Base-by-base conservation (phyloP, 257 asterid genomes). In the Fraxinus pennsylvanica region DNA sequence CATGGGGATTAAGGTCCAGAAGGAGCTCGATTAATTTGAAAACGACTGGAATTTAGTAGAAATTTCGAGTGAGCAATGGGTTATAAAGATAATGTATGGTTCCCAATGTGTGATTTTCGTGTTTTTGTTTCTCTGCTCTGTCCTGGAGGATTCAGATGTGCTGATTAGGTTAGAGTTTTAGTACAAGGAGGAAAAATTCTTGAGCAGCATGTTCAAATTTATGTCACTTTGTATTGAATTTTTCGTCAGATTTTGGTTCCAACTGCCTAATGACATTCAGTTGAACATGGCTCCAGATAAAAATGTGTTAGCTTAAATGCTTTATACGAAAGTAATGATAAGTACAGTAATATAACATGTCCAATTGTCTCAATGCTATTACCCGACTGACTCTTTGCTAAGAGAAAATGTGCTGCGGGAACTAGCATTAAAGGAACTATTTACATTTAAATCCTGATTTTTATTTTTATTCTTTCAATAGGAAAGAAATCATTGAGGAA, bases 1-100 rank as follows among this genome's bases (percentile, higher is more conserved):
- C 32, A 94, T 91, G 97, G 97, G 97, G 77, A 91, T 94, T 76
- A 83, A 92, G 87, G 92, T 94, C 77, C 89, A 86, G 82, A 91
- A 83, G 81, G 96, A 94, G 78, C 88, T 92, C 9, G 97, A 90
- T 80, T 92, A 76, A 85, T 35, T 82, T 10, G 36, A 33, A 33
- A 33, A 33, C 35, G 6, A 27, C 36, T 25, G 4, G 17, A 63
- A 25, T 63, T 63, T 63, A 10, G 33, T 22, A 22, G 36, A 33
- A 33, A 63, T 10, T 22, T 4, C n/a, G 1, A 63, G 17, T 12
- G 36, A 12, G 69, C 17, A 61, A 63, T 63, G 35, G 7, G 21
- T 9, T 63, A 27, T 61, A n/a, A 19, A 57, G 66, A 7, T 3
- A 57, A 57, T 57, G 12, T n/a, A 5, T 19, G 27, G 66, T 50